Conservation (phyloP, 2,329 filamentous ascomycete species). For the Sclerotinia spermophila region DNA sequence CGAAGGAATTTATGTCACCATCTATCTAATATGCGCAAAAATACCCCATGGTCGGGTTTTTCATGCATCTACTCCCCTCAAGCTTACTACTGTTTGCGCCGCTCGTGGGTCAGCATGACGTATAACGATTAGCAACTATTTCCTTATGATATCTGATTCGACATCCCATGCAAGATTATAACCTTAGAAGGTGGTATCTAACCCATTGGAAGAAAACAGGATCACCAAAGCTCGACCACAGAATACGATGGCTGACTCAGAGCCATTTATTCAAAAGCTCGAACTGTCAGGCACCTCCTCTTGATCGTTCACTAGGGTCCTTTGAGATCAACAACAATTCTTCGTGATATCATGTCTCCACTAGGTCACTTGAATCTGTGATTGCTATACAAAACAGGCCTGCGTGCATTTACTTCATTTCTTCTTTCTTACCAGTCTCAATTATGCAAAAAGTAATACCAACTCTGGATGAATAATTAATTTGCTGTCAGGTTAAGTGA, state of each 20-base stretch:
- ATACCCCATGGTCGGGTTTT: not conserved
- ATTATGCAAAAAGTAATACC: not conserved
- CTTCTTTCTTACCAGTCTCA: not conserved
- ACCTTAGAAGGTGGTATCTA: not conserved
- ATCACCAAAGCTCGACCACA: not conserved
- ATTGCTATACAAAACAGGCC: not conserved
- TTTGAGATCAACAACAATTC: too few species aligned
- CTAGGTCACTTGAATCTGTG: not conserved
- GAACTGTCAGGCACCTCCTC: not conserved
- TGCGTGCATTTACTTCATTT: not conserved
- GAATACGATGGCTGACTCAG: not conserved
- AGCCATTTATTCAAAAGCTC: not conserved
- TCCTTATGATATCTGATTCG: not conserved
- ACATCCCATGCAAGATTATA: not conserved
- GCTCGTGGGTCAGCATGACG: not conserved
- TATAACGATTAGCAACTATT: not conserved
- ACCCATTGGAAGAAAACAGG: not conserved
- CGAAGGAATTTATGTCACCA: not conserved
- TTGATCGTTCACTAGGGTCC: not conserved
- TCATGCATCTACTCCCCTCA: too few species aligned
- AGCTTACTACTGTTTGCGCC: not conserved
- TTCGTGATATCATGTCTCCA: not conserved
- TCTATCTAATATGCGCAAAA: not conserved
- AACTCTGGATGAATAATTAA: not conserved
- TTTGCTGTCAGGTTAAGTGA: not conserved